phyloP scores from a whole-genome alignment of 164 flowering plant species.

The Piper betle region DNA sequence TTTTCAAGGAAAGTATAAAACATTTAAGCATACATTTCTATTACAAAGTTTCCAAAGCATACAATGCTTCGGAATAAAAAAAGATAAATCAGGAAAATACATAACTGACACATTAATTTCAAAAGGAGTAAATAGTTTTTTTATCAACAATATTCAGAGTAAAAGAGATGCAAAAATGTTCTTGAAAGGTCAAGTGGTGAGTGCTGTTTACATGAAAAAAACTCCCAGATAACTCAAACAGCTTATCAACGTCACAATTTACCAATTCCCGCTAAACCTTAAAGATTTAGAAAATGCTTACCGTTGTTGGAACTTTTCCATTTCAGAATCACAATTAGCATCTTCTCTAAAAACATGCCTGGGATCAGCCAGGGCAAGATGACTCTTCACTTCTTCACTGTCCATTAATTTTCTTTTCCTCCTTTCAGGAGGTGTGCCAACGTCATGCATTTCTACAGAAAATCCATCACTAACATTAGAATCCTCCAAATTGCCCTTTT shows the following conservation, averaged over 20 bases:
- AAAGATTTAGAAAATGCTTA: conserved; percentile 20
- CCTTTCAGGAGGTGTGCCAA: conserved; percentile 11
- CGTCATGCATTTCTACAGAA: conserved; percentile 14
- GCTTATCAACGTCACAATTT: neutral
- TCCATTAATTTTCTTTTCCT: conserved; percentile 40
- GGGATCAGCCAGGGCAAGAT: conserved; percentile 7
- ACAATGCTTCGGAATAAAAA: no score
- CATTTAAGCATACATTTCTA: no score
- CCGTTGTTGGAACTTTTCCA: conserved; percentile 44
- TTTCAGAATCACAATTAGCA: conserved; percentile 25
- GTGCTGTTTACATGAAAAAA: neutral
- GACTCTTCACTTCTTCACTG: neutral
- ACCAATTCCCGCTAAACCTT: neutral
- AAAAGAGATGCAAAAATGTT: neutral
- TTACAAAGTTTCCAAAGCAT: no score
- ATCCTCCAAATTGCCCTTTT: conserved; percentile 24
- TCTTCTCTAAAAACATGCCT: conserved; percentile 33
- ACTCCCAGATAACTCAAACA: neutral
- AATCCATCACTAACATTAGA: conserved; percentile 11
- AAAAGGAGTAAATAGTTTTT: no score
- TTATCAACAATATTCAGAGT: neutral
- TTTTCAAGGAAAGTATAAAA: no score
- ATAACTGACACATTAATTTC: no score
- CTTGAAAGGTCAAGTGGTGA: neutral
- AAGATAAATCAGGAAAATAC: no score